These are phyloP conservation scores for Rhodotorula babjevae DNA, from an alignment of 768 basidiomycete genomes.

Conservation along the genomic window DNA sequence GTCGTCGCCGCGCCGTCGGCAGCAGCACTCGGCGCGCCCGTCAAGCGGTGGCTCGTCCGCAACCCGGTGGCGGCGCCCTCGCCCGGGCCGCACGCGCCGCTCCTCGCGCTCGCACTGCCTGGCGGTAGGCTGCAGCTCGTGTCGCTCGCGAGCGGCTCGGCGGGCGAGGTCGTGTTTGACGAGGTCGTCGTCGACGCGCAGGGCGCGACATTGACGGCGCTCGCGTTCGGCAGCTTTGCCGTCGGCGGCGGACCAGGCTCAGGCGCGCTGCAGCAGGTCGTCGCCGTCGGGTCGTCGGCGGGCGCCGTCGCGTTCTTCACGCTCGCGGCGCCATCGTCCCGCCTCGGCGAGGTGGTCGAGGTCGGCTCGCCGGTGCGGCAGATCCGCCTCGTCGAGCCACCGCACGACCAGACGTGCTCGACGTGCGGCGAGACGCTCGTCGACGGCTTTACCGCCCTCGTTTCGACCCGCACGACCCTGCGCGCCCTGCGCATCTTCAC, in stretches of 20 bases:
- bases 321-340: background rate
- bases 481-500: slow-evolving; percentile 57
- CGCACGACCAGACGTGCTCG: slow-evolving; percentile 53
- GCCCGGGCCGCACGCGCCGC: background rate
- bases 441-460: slow-evolving; percentile 63
- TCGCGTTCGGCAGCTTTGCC: slow-evolving; percentile 5
- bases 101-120: background rate
- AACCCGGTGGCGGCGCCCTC: too few relatives aligned
- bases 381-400: slow-evolving; percentile 27
- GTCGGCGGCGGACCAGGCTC: background rate
- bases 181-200: background rate
- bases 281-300: slow-evolving; percentile 28
- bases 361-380: slow-evolving; percentile 27
- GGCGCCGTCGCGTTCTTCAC: background rate
- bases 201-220: background rate
- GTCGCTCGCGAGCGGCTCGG: background rate
- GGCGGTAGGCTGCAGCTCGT: slow-evolving; percentile 5
- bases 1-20: background rate
- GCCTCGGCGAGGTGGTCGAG: background rate
- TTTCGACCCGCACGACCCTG: slow-evolving; percentile 63
- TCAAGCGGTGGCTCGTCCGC: slow-evolving; percentile 27
- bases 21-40: too few relatives aligned
- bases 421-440: slow-evolving; percentile 65
- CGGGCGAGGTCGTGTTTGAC: background rate
- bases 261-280: slow-evolving; percentile 4